Percentiles rank a stretch among this genome's conserved stretches.
These are phyloP conservation scores for Incumbomyces delicatus DNA, from an alignment of 2,329 filamentous ascomycete genomes.

Conservation along the genomic window DNA sequence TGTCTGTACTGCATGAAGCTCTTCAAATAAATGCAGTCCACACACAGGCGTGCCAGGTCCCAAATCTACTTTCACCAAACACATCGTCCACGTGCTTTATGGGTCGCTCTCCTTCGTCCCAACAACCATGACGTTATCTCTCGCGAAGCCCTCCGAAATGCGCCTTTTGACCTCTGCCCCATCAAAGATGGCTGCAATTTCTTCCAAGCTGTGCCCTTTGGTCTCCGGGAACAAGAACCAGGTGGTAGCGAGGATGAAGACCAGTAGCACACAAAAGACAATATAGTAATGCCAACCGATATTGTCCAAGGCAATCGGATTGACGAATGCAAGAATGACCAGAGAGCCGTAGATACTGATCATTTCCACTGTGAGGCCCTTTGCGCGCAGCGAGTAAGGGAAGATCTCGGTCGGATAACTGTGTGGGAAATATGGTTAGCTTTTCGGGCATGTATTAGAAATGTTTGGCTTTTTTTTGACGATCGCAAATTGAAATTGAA, in stretches of 20 bases:
- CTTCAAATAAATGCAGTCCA: no score
- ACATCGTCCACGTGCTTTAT: no score
- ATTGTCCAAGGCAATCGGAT: constrained; percentile 26
- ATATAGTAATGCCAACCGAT: constrained; percentile 29
- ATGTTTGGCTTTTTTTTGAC: no score
- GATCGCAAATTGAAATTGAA: no score
- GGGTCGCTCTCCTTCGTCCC: background rate
- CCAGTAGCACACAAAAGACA: constrained; percentile 25
- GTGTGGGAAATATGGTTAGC: constrained; percentile 21
- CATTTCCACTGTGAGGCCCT: constrained; percentile 31
- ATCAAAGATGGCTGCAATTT: constrained; percentile 24
- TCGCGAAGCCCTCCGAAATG: background rate
- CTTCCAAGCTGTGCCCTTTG: constrained; percentile 23
- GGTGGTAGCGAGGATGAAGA: constrained; percentile 18
- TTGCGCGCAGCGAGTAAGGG: constrained; percentile 39
- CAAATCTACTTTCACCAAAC: no score
- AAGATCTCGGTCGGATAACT: constrained; percentile 40
- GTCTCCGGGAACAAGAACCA: constrained; percentile 25
- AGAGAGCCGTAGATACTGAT: constrained; percentile 21
- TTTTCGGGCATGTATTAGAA: no score
- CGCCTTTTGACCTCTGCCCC: constrained; percentile 10
- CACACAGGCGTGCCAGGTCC: no score
- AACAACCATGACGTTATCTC: background rate
- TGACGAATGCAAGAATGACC: constrained; percentile 24
- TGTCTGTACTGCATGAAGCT: no score